Conservation (phyloP, 805 yeast species). For the Ogataea paradorogensis region DNA sequence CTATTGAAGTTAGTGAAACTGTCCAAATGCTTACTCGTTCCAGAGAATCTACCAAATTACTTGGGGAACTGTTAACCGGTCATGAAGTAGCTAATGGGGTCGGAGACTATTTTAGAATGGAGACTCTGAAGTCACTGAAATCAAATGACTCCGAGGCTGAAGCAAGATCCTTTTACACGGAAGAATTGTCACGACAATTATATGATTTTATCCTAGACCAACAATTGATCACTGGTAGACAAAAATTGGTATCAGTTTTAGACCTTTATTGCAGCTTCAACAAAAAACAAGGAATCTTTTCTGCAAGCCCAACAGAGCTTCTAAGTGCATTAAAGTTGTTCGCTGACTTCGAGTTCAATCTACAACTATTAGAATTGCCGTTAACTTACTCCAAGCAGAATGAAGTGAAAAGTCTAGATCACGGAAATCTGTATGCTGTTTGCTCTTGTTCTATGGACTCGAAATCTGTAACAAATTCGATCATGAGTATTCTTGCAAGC, state of each 20-base stretch:
- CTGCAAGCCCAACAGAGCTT: slow-evolving; percentile 70
- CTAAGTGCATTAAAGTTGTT: slow-evolving; percentile 57
- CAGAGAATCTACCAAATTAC: slow-evolving; percentile 27
- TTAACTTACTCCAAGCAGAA: slow-evolving; percentile 35
- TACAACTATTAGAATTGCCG: slow-evolving; percentile 45
- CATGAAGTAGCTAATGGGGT: slow-evolving; percentile 25
- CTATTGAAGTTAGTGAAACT: slow-evolving; percentile 23
- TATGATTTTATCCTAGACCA: slow-evolving; percentile 60
- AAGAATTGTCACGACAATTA: slow-evolving; percentile 75
- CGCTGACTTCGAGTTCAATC: slow-evolving; percentile 39
- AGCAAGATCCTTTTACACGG: slow-evolving; percentile 33
- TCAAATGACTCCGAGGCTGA: slow-evolving; percentile 1
- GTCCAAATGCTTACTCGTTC: slow-evolving; percentile 29
- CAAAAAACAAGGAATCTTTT: slow-evolving; percentile 59
- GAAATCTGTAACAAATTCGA: slow-evolving; percentile 23
- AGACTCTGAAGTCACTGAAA: background rate
- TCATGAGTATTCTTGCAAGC: slow-evolving; percentile 19
- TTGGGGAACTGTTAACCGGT: slow-evolving; percentile 29
- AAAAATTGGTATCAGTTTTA: slow-evolving; percentile 58
- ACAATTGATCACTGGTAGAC: slow-evolving; percentile 44
- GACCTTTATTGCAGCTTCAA: slow-evolving; percentile 66
- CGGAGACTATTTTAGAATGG: background rate
- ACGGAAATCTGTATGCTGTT: slow-evolving; percentile 21
- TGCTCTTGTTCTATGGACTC: slow-evolving; percentile 25
- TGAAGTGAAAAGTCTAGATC: slow-evolving; percentile 13